These are phyloP conservation scores for Mycena chlorophos DNA, from an alignment of 768 basidiomycete species.

Conservation along the genomic window DNA sequence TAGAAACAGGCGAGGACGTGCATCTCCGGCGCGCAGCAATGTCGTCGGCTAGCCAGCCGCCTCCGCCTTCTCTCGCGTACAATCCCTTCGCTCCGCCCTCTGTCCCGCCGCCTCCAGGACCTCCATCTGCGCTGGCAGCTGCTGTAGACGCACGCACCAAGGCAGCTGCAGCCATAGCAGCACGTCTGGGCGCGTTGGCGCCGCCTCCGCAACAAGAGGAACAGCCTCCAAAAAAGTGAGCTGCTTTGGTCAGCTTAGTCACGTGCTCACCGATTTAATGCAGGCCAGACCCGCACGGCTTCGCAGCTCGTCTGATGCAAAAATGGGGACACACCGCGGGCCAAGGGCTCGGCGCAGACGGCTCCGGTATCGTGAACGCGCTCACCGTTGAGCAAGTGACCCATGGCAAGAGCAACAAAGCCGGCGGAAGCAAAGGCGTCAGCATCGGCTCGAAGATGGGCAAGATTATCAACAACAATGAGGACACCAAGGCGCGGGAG, in stretches of 20 bases:
- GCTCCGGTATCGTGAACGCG: constrained; percentile 85
- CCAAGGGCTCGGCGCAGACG: constrained; percentile 84
- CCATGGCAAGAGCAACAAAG: constrained; percentile 40
- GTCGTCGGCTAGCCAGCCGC: constrained; percentile 41
- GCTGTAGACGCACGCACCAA: constrained; percentile 69
- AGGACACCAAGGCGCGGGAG: constrained; percentile 74
- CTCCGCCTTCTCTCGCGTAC: constrained; percentile 60
- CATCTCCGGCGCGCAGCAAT: constrained; percentile 63
- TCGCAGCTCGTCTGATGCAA: constrained; percentile 88
- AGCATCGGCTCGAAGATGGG: constrained; percentile 72
- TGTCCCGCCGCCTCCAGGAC: constrained; percentile 54
- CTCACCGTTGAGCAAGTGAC: constrained; percentile 74
- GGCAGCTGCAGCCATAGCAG: constrained; percentile 81
- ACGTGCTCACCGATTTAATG: background rate
- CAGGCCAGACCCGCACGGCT: constrained; percentile 65
- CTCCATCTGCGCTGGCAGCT: constrained; percentile 36
- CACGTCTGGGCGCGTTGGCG: constrained; percentile 62
- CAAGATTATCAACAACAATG: constrained; percentile 87
- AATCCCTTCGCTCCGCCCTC: constrained; percentile 70
- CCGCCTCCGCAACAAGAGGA: constrained; percentile 35
- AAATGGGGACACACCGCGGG: constrained; percentile 97
- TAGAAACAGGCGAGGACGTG: constrained; percentile 66
- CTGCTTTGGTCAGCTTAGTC: background rate
- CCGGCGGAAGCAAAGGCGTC: constrained; percentile 39
- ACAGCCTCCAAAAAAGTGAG: constrained; percentile 20